Conservation (phyloP, 1,284 basidiomycete species). For the Porogramme epimiltina region DNA sequence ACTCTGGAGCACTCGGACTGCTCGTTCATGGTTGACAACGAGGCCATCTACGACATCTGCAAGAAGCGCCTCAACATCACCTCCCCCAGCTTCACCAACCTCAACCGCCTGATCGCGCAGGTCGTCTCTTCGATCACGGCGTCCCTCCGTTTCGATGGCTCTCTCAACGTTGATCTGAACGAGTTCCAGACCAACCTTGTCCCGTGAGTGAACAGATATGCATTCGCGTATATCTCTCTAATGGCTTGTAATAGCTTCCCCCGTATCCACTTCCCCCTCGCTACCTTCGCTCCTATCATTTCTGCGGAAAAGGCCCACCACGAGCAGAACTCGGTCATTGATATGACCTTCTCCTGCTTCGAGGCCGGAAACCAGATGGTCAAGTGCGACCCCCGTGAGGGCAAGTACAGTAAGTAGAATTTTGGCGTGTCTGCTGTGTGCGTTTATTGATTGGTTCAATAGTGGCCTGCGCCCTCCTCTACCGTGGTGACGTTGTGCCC, state of each 20-base stretch:
- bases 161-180: constrained; percentile 81
- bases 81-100: constrained; percentile 84
- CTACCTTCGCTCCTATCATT: constrained; percentile 89
- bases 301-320: constrained; percentile 81
- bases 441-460: constrained; percentile 10
- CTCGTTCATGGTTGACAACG: constrained; percentile 98
- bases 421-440: neutral
- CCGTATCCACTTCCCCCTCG: constrained; percentile 92
- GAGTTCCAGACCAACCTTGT: constrained; percentile 86
- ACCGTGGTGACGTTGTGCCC: constrained; percentile 88
- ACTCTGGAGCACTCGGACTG: constrained; percentile 99
- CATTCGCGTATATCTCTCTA: constrained; percentile 1
- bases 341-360: constrained; percentile 95
- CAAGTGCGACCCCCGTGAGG: constrained; percentile 79
- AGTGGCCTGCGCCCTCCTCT: constrained; percentile 78
- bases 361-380: constrained; percentile 94
- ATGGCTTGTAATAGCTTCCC: constrained; percentile 46
- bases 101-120: constrained; percentile 88
- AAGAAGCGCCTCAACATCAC: constrained; percentile 83
- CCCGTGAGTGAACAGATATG: constrained; percentile 42
- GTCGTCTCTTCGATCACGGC: constrained; percentile 89
- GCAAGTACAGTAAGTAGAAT: constrained; percentile 76
- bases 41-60: constrained; percentile 97
- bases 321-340: constrained; percentile 91
- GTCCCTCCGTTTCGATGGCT: constrained; percentile 81